Evolutionary conservation across 2,329 filamentous ascomycete genomes (phyloP).

Genomic region (Aspergillus costaricaensis): DNA sequence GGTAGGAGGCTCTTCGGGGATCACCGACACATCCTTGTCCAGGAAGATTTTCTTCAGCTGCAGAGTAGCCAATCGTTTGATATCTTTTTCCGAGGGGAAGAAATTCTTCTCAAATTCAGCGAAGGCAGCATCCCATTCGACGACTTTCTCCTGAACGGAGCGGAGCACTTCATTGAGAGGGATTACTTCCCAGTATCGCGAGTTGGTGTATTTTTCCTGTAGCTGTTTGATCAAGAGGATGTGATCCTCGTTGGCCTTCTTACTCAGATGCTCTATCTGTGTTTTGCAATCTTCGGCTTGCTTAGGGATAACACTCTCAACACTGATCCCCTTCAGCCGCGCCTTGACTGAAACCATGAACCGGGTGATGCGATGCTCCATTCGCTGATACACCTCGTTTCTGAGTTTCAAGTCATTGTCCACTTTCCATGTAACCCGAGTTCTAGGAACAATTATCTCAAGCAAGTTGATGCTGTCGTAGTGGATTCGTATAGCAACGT

Average conservation of each 20-base stretch:
- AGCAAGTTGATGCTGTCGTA: constrained; percentile 91
- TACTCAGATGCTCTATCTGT: constrained; percentile 76
- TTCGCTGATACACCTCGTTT: constrained; percentile 83
- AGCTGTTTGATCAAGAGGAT: constrained; percentile 71
- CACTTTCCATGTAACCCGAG: constrained; percentile 95
- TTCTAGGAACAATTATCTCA: constrained; percentile 88
- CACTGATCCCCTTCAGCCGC: constrained; percentile 82
- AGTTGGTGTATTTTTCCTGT: constrained; percentile 87
- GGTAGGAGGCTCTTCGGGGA: constrained; percentile 65
- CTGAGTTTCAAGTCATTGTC: constrained; percentile 90
- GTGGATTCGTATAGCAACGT: constrained; percentile 83
- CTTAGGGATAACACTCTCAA: constrained; percentile 86
- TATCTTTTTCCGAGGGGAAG: constrained; percentile 93
- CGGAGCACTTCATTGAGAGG: constrained; percentile 87
- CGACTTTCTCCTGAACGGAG: constrained; percentile 87
- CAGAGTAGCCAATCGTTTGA: constrained; percentile 83
- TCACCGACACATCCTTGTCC: constrained; percentile 68
- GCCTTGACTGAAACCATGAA: constrained; percentile 88
- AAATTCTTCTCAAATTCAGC: constrained; percentile 89
- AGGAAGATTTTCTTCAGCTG: constrained; percentile 95
- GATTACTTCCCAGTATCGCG: constrained; percentile 95
- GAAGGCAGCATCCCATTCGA: constrained; percentile 91
- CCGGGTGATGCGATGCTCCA: constrained; percentile 76
- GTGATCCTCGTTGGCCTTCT: constrained; percentile 83
- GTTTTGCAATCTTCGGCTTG: constrained; percentile 78